These are phyloP conservation scores for Pogostemon cablin DNA, from an alignment of 257 asterid genomes.

Conservation along the genomic window DNA sequence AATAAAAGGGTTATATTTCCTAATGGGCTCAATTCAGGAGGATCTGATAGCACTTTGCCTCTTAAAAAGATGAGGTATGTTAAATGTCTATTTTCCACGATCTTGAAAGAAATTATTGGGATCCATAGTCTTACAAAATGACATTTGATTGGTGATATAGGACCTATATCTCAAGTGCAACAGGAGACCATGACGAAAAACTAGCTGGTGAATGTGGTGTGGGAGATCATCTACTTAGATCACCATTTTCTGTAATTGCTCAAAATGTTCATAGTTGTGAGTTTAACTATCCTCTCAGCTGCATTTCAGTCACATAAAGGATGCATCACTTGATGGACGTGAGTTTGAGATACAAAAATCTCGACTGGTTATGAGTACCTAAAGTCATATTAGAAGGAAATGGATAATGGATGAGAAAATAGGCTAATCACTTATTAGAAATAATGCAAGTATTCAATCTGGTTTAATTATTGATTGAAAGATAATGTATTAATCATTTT, in stretches of 20 bases:
- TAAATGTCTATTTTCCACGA: slow-evolving; percentile 12
- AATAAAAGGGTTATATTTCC: slow-evolving; percentile 84
- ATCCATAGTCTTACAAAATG: slow-evolving; percentile 21
- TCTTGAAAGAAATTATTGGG: slow-evolving; percentile 13
- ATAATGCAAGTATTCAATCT: neutral
- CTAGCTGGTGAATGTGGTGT: slow-evolving; percentile 47
- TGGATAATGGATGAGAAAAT: slow-evolving; percentile 13
- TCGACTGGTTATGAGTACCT: slow-evolving; percentile 16
- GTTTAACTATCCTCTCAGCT: slow-evolving; percentile 40
- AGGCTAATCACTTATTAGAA: slow-evolving; percentile 3
- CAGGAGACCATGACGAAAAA: slow-evolving; percentile 48
- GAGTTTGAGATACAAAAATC: slow-evolving; percentile 32
- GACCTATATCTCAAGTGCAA: slow-evolving; percentile 42
- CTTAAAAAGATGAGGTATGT: slow-evolving; percentile 76
- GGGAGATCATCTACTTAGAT: slow-evolving; percentile 56
- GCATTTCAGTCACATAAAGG: slow-evolving; percentile 40
- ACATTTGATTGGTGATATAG: slow-evolving; percentile 42
- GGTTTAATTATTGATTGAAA: slow-evolving; percentile 12
- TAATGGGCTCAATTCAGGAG: slow-evolving; percentile 43
- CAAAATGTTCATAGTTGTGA: slow-evolving; percentile 51
- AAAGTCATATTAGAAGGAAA: slow-evolving; percentile 27
- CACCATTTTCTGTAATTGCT: slow-evolving; percentile 69
- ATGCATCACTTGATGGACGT: slow-evolving; percentile 43
- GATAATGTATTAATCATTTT: slow-evolving; percentile 14
- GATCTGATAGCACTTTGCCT: slow-evolving; percentile 55